Base-by-base conservation (phyloP, 352 stramenopile genomes). In the Plasmopara halstedii region DNA sequence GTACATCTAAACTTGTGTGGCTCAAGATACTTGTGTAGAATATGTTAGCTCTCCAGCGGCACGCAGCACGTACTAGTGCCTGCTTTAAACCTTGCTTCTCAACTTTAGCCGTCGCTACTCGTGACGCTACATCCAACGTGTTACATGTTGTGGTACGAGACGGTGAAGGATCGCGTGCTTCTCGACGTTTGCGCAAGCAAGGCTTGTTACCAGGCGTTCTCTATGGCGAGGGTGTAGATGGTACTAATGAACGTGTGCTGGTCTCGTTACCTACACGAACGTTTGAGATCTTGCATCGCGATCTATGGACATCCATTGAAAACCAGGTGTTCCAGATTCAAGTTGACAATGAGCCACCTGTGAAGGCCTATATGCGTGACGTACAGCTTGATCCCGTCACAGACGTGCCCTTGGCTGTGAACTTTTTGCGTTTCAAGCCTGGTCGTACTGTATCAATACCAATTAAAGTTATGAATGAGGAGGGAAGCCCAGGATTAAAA, bases 401-500 rank as follows among this genome's bases (percentile, higher is more conserved):
- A 43, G 83, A 94, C 40, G 60, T 71, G 37, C 80, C 83, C 9
- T 15, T 92, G 34, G 60, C 78, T 26, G 84, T 95, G 37, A 97
- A 98, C 72, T 98, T 95, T 56, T 62, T 96, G 35, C 78, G 93
- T 27, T 98, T 94, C 63, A 88, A 95, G 59, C 77, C 89, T 5
- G 84, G 79, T 14, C 83, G 91, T 59, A 88, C 83, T 29, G 76
- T 97, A 22, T 79, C 79, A 29, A 95, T 98, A 52, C 93, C 93
- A 21, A 80, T 98, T 50, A 79, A 68, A 42, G 94, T 94, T 58
- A 55, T 97, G 49, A 98, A 98, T 54, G 74, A 95, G 45, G 92
- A 98, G 73, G 83, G 92, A 40, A 94, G 73, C 26, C 88, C 86
- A 10, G 90, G 88, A n/a, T 80, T 98, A 63, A 98, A 97, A 72